Evolutionary conservation across 1,139 yeast genomes (phyloP).

Genomic region (Pichia sp.): DNA sequence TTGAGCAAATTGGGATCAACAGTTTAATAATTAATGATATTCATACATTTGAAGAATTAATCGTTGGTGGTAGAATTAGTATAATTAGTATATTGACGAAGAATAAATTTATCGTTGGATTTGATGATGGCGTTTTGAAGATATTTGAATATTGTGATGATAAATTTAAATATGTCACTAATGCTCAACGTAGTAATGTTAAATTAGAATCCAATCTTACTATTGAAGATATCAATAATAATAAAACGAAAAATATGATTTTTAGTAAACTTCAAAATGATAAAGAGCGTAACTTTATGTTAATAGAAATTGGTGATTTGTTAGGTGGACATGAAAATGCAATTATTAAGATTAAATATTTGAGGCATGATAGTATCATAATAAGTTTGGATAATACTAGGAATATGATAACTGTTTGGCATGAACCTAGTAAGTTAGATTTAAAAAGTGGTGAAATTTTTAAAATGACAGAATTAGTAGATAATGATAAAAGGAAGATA

Average conservation of each 20-base stretch:
- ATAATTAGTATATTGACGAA: conserved; percentile 17
- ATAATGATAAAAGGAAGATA: conserved; percentile 12
- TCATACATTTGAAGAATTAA: conserved; percentile 37
- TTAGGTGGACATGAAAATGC: conserved; percentile 45
- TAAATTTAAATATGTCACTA: conserved; percentile 11
- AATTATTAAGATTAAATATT: conserved; percentile 38
- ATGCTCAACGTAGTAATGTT: conserved; percentile 15
- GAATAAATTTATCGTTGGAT: conserved; percentile 23
- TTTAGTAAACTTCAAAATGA: neutral
- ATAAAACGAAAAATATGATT: too few relatives aligned
- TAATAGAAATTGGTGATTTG: conserved; percentile 42
- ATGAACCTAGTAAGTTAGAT: conserved; percentile 45
- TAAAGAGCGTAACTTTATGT: conserved; percentile 10
- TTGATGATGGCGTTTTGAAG: conserved; percentile 23
- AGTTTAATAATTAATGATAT: conserved; percentile 37
- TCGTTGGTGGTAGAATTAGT: conserved; percentile 22
- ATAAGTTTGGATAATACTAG: conserved; percentile 49
- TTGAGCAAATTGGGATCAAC: conserved; percentile 25
- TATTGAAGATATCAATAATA: neutral
- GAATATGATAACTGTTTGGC: conserved; percentile 22
- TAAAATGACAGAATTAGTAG: conserved; percentile 39
- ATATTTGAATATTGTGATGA: conserved; percentile 17
- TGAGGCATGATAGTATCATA: conserved; percentile 47
- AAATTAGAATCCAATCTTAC: conserved; percentile 1
- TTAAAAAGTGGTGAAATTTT: conserved; percentile 40